Percentiles rank a stretch among this genome's conserved stretches.
These are phyloP conservation scores for Taxawa tesnikishii DNA, from an alignment of 2,329 filamentous ascomycete genomes.

Conservation along the genomic window DNA sequence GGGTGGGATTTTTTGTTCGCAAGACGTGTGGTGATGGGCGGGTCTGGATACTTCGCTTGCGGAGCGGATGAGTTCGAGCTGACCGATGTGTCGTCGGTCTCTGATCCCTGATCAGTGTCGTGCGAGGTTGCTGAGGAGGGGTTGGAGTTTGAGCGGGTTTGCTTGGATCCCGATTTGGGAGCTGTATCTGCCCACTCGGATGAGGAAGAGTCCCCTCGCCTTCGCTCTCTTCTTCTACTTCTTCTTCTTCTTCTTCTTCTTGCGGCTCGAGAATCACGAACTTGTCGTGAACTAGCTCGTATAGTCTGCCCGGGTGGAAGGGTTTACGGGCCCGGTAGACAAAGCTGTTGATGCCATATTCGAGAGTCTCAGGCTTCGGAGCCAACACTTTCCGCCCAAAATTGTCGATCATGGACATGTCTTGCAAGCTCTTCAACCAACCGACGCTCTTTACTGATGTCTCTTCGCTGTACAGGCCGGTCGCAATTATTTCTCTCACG, in stretches of 20 bases:
- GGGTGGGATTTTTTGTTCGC: slow-evolving; percentile 43
- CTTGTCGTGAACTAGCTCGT: slow-evolving; percentile 27
- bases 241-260: slow-evolving; percentile 23
- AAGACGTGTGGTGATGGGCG: slow-evolving; percentile 29
- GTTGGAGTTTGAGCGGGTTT: background rate
- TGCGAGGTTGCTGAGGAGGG: background rate
- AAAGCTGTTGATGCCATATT: slow-evolving; percentile 60
- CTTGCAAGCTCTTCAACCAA: slow-evolving; percentile 58
- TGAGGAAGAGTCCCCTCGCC: slow-evolving; percentile 17
- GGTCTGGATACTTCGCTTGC: slow-evolving; percentile 7
- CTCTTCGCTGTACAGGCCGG: slow-evolving; percentile 51
- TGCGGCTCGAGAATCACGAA: slow-evolving; percentile 29
- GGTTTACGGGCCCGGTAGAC: slow-evolving; percentile 48
- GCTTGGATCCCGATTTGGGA: too few species aligned
- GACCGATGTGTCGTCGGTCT: slow-evolving; percentile 4
- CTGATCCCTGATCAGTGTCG: too few species aligned
- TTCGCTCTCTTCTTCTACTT: slow-evolving; percentile 17
- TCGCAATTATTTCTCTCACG: slow-evolving; percentile 52
- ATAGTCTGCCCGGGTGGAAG: slow-evolving; percentile 28
- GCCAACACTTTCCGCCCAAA: slow-evolving; percentile 42
- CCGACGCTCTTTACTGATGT: slow-evolving; percentile 53
- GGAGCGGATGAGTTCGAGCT: background rate
- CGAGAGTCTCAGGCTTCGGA: slow-evolving; percentile 58
- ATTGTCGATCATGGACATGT: slow-evolving; percentile 48
- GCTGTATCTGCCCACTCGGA: too few species aligned